phyloP scores from a whole-genome alignment of 768 basidiomycete genomes.

The Mycena amicta region DNA sequence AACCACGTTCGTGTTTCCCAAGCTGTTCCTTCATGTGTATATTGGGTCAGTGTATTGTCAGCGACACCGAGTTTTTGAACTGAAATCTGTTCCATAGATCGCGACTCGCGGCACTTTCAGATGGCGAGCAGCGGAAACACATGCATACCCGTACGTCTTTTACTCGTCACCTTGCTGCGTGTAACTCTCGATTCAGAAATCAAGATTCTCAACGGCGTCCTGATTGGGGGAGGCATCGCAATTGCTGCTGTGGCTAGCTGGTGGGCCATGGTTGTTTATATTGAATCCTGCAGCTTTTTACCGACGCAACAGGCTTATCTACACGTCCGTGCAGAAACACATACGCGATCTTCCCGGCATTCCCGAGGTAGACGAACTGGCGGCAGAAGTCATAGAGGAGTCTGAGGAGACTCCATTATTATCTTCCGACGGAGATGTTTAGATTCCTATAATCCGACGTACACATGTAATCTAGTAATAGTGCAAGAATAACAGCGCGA shows the following conservation, averaged over 20 bases:
- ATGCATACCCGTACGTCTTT: constrained; percentile 72
- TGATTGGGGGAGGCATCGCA: constrained; percentile 62
- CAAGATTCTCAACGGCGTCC: constrained; percentile 62
- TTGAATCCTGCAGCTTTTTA: too few species aligned
- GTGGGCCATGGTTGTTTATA: constrained; percentile 57
- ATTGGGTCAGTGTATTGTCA: constrained; percentile 48
- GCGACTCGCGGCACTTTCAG: constrained; percentile 71
- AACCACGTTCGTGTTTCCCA: constrained; percentile 72
- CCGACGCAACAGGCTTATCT: constrained; percentile 75
- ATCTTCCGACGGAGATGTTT: constrained; percentile 22
- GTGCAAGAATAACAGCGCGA: constrained; percentile 92
- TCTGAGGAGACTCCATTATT: constrained; percentile 63
- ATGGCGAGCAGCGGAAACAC: constrained; percentile 68
- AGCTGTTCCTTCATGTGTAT: constrained; percentile 71
- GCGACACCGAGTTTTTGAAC: background rate
- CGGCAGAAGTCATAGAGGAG: constrained; percentile 62
- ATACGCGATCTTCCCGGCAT: constrained; percentile 56
- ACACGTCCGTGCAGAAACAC: constrained; percentile 62
- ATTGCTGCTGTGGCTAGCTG: constrained; percentile 65
- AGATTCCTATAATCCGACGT: constrained; percentile 1
- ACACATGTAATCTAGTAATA: constrained; percentile 61
- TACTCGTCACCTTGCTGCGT: constrained; percentile 2
- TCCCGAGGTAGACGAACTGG: constrained; percentile 53
- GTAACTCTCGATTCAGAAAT: constrained; percentile 44
- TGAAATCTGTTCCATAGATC: constrained; percentile 32